These are phyloP conservation scores for Yamadazyma aaseri DNA, from an alignment of 1,139 yeast species.

Conservation along the genomic window DNA sequence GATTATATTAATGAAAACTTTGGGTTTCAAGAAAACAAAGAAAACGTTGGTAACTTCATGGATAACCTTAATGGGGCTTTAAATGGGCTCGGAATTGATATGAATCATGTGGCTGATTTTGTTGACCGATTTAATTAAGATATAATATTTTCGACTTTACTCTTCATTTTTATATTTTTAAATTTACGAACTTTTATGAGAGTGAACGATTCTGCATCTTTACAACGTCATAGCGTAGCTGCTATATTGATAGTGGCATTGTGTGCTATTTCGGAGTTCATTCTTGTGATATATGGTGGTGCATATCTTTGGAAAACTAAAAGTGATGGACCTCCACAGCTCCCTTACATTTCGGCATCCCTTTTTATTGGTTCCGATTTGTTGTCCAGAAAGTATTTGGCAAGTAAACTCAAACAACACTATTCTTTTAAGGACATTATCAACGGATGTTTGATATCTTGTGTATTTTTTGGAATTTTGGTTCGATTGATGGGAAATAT, in stretches of 20 bases:
- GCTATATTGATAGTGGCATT: background rate
- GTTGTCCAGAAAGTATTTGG: background rate
- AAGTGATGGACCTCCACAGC: background rate
- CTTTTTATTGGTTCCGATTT: background rate
- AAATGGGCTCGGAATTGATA: conserved; percentile 9
- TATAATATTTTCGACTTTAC: too few relatives aligned
- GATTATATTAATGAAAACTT: conserved; percentile 15
- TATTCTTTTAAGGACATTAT: background rate
- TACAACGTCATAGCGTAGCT: too few relatives aligned
- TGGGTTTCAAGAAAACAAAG: conserved; percentile 6
- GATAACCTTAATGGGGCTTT: conserved; percentile 7
- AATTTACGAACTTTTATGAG: background rate
- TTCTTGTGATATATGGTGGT: background rate
- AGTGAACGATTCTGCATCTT: too few relatives aligned
- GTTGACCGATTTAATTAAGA: conserved; percentile 7
- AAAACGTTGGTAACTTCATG: conserved; percentile 4
- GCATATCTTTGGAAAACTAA: background rate
- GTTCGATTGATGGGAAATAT: background rate
- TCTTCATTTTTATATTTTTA: too few relatives aligned
- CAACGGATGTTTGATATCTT: background rate
- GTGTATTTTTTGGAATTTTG: background rate
- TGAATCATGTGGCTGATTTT: conserved; percentile 6
- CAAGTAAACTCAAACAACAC: background rate
- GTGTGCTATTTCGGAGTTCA: background rate
- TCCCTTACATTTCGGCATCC: background rate